Base-by-base conservation (phyloP, 768 basidiomycete species). In the Termitomyces sp. region DNA sequence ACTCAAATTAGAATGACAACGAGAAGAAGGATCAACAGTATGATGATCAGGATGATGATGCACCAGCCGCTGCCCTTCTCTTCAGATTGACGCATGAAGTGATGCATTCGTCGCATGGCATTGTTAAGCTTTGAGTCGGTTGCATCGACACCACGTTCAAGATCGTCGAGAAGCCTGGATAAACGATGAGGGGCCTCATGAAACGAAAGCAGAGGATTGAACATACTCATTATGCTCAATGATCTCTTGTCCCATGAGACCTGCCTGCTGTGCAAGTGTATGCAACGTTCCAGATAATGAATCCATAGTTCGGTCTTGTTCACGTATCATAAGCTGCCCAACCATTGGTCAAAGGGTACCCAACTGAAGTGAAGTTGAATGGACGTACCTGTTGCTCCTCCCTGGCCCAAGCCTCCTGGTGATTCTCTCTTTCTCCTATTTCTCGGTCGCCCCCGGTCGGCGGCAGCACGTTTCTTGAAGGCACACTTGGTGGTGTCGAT, bases 191-290 rank as follows among this genome's bases (percentile, higher is more conserved):
- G 17, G 9, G 7, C 7, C 51, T 21, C 35, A 14, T 38, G 50
- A 26, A 52, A 37, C 40, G 12, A 23, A 35, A 17, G 14, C 19
- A 9, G 21, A 47, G n/a, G 30, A 19, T 23, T 30, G 5, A 30
- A 70, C 69, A 60, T 60, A 96, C 96, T 92, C 91, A 62, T 88
- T 91, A 64, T 99, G 97, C 67, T 95, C 93, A 9, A 69, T 75
- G 50, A 98, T 91, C 67, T 99, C 97, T 56, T 84, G 85, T 0
- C 96, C 96, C 85, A 99, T 99, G 33, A 98, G 75, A 11, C 88
- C 89, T 0, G 97, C 97, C 71, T 98, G 97, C 60, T 91, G 86
- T 0, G 87, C 86, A 7, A 99, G 75, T 0, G 89, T 94, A 55
- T 68, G 84, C 53, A 99, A 70, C 1, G 95, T 94, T 0, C 94